These are phyloP conservation scores for Hansenula lynferdii DNA, from an alignment of 1,139 yeast species.

Conservation along the genomic window DNA sequence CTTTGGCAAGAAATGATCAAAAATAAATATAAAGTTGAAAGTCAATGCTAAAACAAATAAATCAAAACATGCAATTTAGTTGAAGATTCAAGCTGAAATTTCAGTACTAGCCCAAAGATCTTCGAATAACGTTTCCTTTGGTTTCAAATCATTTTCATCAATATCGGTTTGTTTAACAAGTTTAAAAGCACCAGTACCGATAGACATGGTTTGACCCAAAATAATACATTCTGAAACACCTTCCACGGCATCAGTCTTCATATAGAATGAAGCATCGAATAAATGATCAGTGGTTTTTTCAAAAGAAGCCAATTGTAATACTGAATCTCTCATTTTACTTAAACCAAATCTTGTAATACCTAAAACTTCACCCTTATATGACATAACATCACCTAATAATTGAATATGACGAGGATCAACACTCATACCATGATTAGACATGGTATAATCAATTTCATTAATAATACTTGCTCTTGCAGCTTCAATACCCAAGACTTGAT, in stretches of 20 bases:
- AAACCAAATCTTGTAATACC: conserved; percentile 98
- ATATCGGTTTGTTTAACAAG: conserved; percentile 58
- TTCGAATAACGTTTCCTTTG: conserved; percentile 60
- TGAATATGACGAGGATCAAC: conserved; percentile 99
- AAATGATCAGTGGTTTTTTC: conserved; percentile 98
- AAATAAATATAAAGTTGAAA: no score
- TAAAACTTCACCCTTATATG: conserved; percentile 95
- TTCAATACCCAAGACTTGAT: conserved; percentile 90
- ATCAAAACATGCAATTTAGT: no score
- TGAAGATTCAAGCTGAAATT: conserved; percentile 5
- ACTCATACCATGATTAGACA: conserved; percentile 99
- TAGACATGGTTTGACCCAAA: conserved; percentile 94
- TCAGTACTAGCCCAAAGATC: conserved; percentile 31
- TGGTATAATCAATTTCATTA: conserved; percentile 92
- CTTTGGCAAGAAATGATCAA: no score
- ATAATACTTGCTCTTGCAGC: conserved; percentile 95
- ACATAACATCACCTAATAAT: conserved; percentile 96
- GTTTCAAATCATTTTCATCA: conserved; percentile 38
- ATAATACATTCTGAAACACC: conserved; percentile 99
- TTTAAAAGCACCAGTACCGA: conserved; percentile 97
- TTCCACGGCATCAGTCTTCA: conserved; percentile 93
- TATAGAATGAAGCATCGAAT: conserved; percentile 96
- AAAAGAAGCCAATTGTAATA: conserved; percentile 91
- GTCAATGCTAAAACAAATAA: no score
- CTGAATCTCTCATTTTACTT: conserved; percentile 98